Conservation (phyloP, 352 stramenopile genomes). For the Poterioochromonas sp. region DNA sequence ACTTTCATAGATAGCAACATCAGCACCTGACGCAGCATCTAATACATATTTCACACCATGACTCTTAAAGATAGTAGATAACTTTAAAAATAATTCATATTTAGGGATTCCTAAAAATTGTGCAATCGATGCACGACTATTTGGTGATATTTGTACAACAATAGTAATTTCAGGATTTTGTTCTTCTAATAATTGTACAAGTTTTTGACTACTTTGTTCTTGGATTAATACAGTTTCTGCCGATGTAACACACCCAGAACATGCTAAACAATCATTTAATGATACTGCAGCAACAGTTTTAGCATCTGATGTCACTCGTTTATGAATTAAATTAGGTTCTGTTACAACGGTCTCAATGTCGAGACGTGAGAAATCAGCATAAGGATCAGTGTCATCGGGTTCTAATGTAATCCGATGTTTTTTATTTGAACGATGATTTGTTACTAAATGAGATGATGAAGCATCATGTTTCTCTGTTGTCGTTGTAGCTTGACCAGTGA, state of each 20-base stretch:
- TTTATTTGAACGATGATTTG: slow-evolving; percentile 33
- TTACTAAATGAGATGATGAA: not conserved
- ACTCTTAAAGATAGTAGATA: slow-evolving; percentile 34
- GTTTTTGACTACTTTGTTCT: slow-evolving; percentile 76
- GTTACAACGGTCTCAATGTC: slow-evolving; percentile 39
- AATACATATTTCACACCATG: slow-evolving; percentile 40
- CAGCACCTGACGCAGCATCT: slow-evolving; percentile 38
- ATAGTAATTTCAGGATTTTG: slow-evolving; percentile 40
- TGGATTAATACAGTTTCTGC: slow-evolving; percentile 85
- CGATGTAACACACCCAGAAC: slow-evolving; percentile 79
- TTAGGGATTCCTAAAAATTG: slow-evolving; percentile 59
- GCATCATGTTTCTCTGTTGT: not conserved
- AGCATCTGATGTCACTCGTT: not conserved
- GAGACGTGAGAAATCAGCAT: slow-evolving; percentile 53
- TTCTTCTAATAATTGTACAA: slow-evolving; percentile 50
- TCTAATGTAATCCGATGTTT: slow-evolving; percentile 62
- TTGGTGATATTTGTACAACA: slow-evolving; percentile 73
- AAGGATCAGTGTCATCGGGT: too few species aligned
- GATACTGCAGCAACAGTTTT: slow-evolving; percentile 74
- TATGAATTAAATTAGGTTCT: slow-evolving; percentile 49
- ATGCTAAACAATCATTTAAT: slow-evolving; percentile 85
- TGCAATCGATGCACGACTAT: slow-evolving; percentile 70
- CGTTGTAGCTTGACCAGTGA: slow-evolving; percentile 48
- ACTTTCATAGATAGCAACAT: slow-evolving; percentile 44
- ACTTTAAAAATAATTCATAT: slow-evolving; percentile 5